Evolutionary conservation across 2,329 filamentous ascomycete species (phyloP), one percentile per base, ranked within the genome.

Genomic region (Colletotrichum sp.): DNA sequence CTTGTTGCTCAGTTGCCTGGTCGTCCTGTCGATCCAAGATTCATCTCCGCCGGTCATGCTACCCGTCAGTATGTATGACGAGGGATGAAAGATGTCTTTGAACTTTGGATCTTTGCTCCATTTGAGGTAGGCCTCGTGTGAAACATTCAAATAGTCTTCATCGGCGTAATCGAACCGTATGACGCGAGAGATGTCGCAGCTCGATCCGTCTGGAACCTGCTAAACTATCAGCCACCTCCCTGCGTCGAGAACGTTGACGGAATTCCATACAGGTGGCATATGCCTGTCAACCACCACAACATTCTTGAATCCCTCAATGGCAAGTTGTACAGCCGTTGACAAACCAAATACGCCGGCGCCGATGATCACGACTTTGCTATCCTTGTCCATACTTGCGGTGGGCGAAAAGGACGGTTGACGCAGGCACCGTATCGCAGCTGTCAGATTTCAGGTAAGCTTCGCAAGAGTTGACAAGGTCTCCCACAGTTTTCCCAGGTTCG

Each of bases 161-260:
- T 93, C 89, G 18, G 92, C 91, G 79, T 95, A 95, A 83, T 95
- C 93, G 59, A 84, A 79, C 3, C 85, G 83, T 28, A 86, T 82
- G 66, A 86, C 81, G 15, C 85, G 83, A 5, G 85, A 86, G 15
- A 84, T 82, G 70, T 87, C 84, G 12, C 84, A 83, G 39, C 84
- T 86, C 70, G 84, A 84, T 22, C 83, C 82, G 9, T 86, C 83
- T 5, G 80, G 77, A 3, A 83, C 55, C 67, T 70, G 22, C 5
- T 6, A n/a, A 10, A 7, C 8, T 10, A n/a, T 70, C 13, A 70
- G 67, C 26, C 32, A n/a, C 4, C 1, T 3, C 22, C 8, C n/a
- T 22, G 18, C 12, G 10, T 16, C 26, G 5, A 60, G 24, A 30
- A 15, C 5, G 12, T 62, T 32, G 30, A 22, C n/a, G 4, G 3